Evolutionary conservation across 2,329 filamentous ascomycete genomes (phyloP).

Genomic region (Aspergillus ruber): DNA sequence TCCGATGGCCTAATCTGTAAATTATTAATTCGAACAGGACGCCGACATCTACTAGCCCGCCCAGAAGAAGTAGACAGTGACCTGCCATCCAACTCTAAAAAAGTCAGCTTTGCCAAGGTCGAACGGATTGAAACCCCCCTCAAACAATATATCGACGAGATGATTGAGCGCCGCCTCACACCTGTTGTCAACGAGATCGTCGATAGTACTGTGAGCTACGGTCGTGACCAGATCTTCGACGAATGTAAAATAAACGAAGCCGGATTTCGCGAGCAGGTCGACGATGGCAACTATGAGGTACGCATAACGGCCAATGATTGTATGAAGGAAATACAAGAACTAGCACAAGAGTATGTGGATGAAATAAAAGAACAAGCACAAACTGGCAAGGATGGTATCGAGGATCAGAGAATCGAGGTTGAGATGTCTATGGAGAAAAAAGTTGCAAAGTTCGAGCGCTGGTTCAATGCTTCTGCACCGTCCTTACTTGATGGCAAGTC

Average conservation of each 20-base stretch:
- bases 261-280: constrained; percentile 9
- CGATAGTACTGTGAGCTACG: constrained; percentile 8
- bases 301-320: constrained; percentile 6
- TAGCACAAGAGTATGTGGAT: too few species aligned
- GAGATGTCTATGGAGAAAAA: too few species aligned
- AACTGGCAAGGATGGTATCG: too few species aligned
- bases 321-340: too few species aligned
- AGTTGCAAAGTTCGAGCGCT: constrained; percentile 6
- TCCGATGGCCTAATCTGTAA: constrained; percentile 10
- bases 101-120: constrained; percentile 1
- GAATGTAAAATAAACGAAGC: constrained; percentile 10
- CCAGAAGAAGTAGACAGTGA: constrained; percentile 7
- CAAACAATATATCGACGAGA: too few species aligned
- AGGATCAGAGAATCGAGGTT: too few species aligned
- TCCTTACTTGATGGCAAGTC: constrained; percentile 7
- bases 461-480: constrained; percentile 8
- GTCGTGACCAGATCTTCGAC: constrained; percentile 12
- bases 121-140: too few species aligned
- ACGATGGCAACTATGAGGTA: constrained; percentile 5
- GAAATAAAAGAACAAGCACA: too few species aligned
- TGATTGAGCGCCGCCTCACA: too few species aligned
- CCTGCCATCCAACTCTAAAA: constrained; percentile 6
- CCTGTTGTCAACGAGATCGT: constrained; percentile 4
- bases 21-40: constrained; percentile 12
- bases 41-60: constrained; percentile 12